These are phyloP conservation scores for Aspergillus nidulans DNA, from an alignment of 495 filamentous ascomycete genomes.

Conservation along the genomic window DNA sequence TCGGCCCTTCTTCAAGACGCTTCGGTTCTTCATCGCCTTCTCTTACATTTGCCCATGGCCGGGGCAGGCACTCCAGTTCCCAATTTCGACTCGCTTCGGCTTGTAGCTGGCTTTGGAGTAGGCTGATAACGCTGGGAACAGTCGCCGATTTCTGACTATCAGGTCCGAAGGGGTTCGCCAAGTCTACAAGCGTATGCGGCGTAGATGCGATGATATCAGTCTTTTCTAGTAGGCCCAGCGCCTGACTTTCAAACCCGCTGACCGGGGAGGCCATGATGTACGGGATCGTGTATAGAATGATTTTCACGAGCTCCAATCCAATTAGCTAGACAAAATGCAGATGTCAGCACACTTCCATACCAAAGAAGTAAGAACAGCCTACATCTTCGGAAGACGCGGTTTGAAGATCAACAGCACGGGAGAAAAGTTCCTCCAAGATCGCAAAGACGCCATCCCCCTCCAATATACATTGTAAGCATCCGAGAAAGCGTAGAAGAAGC, in stretches of 20 bases:
- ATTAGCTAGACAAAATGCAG: slow-evolving; percentile 32
- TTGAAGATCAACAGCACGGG: slow-evolving; percentile 79
- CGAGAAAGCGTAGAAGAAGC: slow-evolving; percentile 81
- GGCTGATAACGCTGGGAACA: slow-evolving; percentile 67
- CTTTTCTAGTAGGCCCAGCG: slow-evolving; percentile 75
- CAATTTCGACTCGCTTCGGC: slow-evolving; percentile 64
- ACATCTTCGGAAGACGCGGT: slow-evolving; percentile 88
- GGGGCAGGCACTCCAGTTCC: slow-evolving; percentile 76
- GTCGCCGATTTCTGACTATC: slow-evolving; percentile 47
- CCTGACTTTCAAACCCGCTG: slow-evolving; percentile 61
- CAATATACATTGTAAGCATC: slow-evolving; percentile 71
- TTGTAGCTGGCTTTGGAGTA: slow-evolving; percentile 84
- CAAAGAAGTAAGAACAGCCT: slow-evolving; percentile 28
- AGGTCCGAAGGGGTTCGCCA: slow-evolving; percentile 76
- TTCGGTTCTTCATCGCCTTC: slow-evolving; percentile 32
- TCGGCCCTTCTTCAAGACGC: slow-evolving; percentile 51
- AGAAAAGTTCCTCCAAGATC: slow-evolving; percentile 79
- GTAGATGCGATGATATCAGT: slow-evolving; percentile 87
- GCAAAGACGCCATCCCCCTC: slow-evolving; percentile 84
- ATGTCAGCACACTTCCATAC: slow-evolving; percentile 18
- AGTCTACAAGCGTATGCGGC: slow-evolving; percentile 71
- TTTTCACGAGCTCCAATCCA: slow-evolving; percentile 89
- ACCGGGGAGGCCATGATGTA: slow-evolving; percentile 77
- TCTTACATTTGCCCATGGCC: slow-evolving; percentile 64
- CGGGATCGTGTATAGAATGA: slow-evolving; percentile 88